phyloP scores from a whole-genome alignment of 495 filamentous ascomycete genomes.

The Neurospora sp. region DNA sequence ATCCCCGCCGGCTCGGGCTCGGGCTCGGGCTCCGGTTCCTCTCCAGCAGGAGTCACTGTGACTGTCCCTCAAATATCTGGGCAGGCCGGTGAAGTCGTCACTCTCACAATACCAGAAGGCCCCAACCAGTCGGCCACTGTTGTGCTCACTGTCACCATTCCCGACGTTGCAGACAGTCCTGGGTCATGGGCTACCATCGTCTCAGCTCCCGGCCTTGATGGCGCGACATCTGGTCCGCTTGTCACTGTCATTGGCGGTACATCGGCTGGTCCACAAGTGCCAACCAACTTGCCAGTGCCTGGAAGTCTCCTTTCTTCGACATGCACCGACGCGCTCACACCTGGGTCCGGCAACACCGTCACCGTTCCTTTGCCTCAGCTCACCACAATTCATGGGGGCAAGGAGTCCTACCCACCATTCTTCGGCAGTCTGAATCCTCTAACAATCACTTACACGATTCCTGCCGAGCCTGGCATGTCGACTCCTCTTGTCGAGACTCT shows the following conservation, averaged over 20 bases:
- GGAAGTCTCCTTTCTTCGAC: neutral
- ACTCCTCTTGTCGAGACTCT: constrained; percentile 6
- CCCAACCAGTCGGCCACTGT: constrained; percentile 11
- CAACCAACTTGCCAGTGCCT: constrained; percentile 2
- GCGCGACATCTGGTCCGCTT: constrained; percentile 1
- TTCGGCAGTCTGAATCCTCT: neutral
- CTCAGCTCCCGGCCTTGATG: constrained; percentile 1
- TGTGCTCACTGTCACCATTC: constrained; percentile 16
- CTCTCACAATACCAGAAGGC: constrained; percentile 18
- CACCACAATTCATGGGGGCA: neutral
- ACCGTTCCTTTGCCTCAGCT: neutral
- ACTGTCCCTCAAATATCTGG: constrained; percentile 1
- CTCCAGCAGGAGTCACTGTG: constrained; percentile 3
- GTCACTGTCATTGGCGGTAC: constrained; percentile 10
- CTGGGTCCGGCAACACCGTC: constrained; percentile 5
- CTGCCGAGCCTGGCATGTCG: constrained; percentile 1
- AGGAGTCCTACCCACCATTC: neutral
- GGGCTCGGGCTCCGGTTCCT: neutral
- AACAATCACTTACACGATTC: constrained; percentile 13
- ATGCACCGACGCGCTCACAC: neutral
- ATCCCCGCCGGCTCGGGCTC: neutral
- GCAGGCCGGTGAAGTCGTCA: constrained; percentile 8
- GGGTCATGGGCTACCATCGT: constrained; percentile 11
- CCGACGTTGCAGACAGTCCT: constrained; percentile 1
- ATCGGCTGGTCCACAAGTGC: neutral